Evolutionary conservation across 352 stramenopile species (phyloP).

Genomic region (Phytophthora europaea): DNA sequence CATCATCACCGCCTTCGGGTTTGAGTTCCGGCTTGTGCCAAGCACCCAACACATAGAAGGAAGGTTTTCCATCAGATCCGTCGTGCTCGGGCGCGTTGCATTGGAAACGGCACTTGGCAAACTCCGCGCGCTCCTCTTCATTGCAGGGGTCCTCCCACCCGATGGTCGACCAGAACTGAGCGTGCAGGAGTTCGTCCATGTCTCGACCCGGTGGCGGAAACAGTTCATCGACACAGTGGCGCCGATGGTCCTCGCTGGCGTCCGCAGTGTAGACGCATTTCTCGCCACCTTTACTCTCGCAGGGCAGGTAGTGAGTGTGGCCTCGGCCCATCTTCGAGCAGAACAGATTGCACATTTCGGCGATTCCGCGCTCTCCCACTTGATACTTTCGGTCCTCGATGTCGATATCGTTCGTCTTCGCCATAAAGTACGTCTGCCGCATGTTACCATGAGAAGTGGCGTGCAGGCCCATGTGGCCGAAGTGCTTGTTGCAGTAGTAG

Average conservation of each 20-base stretch:
- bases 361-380: constrained; percentile 42
- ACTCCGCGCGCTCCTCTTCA: constrained; percentile 39
- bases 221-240: constrained; percentile 43
- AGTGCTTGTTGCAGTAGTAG: constrained; percentile 73
- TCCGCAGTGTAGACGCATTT: constrained; percentile 39
- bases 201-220: constrained; percentile 27
- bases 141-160: constrained; percentile 54
- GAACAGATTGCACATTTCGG: constrained; percentile 62
- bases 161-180: constrained; percentile 47
- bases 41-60: constrained; percentile 40
- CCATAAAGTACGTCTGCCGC: constrained; percentile 71
- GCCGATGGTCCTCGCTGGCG: constrained; percentile 32
- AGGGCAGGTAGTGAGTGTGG: constrained; percentile 46
- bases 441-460: constrained; percentile 78
- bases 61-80: constrained; percentile 22
- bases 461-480: constrained; percentile 60
- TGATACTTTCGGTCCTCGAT: constrained; percentile 47
- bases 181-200: constrained; percentile 59
- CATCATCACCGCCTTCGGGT: constrained; percentile 43
- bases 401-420: constrained; percentile 61
- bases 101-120: constrained; percentile 45
- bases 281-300: constrained; percentile 18
- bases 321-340: constrained; percentile 50
- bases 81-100: constrained; percentile 50
- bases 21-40: constrained; percentile 56